These are phyloP conservation scores for Fraxinus sp. DNA, from an alignment of 305 asterid genomes.

Conservation along the genomic window DNA sequence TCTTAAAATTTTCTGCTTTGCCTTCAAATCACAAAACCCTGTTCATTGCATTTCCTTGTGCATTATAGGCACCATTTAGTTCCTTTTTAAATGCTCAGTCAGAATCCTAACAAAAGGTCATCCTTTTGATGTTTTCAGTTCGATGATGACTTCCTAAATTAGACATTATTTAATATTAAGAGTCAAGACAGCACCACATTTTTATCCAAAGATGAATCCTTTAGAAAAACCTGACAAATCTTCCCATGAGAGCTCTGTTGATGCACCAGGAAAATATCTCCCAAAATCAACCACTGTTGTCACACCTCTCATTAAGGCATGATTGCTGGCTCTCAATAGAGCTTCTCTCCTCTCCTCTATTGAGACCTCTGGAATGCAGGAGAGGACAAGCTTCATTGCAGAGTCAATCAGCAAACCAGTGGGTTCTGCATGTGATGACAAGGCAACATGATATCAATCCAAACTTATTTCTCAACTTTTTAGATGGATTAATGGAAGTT, in stretches of 20 bases:
- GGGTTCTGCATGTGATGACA: slow-evolving; percentile 61
- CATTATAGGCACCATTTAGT: slow-evolving; percentile 1
- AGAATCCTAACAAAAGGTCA: slow-evolving; percentile 6
- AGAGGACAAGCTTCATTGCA: slow-evolving; percentile 77
- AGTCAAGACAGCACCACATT: slow-evolving; percentile 7
- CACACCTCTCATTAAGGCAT: slow-evolving; percentile 82
- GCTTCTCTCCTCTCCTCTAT: slow-evolving; percentile 85
- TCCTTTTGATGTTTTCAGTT: slow-evolving; percentile 13
- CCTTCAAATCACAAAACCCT: background rate
- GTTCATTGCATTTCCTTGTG: slow-evolving; percentile 11
- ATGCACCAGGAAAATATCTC: slow-evolving; percentile 78
- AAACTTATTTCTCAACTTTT: background rate
- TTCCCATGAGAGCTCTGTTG: slow-evolving; percentile 77
- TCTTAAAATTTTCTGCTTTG: slow-evolving; percentile 7
- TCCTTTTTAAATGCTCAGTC: slow-evolving; percentile 4
- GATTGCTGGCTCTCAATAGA: slow-evolving; percentile 66
- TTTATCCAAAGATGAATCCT: background rate
- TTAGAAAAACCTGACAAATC: slow-evolving; percentile 74
- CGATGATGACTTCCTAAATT: slow-evolving; percentile 15
- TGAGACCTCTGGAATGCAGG: slow-evolving; percentile 67
- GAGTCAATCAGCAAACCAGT: slow-evolving; percentile 91
- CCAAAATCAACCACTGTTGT: slow-evolving; percentile 91
- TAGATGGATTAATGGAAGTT: slow-evolving; percentile 9
- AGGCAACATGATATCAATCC: slow-evolving; percentile 20
- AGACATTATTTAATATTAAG: slow-evolving; percentile 11